Percentiles rank a stretch among this genome's conserved stretches.
Evolutionary conservation across 371 early-diverging fungal species (phyloP).

Genomic region (Cokeromyces recurvatus): DNA sequence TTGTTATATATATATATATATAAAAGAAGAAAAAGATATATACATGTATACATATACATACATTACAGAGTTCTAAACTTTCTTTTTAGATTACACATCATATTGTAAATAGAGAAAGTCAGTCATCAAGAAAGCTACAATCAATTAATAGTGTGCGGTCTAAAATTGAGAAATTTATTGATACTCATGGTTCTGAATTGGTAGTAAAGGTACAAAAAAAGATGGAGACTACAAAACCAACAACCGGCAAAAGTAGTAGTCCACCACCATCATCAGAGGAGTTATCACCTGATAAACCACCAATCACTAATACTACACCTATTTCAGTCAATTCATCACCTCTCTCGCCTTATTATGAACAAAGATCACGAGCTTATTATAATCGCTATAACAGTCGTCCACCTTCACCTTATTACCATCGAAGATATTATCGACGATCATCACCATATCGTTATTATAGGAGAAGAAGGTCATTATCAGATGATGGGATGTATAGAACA

Average conservation of each 20-base stretch:
- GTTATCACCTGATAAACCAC: not conserved
- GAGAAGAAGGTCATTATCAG: constrained; percentile 12
- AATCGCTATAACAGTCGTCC: constrained; percentile 4
- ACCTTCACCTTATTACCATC: constrained; percentile 6
- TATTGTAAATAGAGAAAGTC: constrained; percentile 33
- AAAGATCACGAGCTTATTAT: not conserved
- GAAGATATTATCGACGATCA: not conserved
- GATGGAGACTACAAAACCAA: constrained; percentile 8
- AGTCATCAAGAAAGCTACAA: constrained; percentile 25
- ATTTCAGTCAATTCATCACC: too few species aligned
- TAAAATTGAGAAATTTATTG: constrained; percentile 39
- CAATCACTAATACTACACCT: not conserved
- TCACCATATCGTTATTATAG: constrained; percentile 2
- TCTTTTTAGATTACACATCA: constrained; percentile 44
- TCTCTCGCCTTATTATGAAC: not conserved
- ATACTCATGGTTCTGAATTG: constrained; percentile 19
- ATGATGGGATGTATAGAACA: constrained; percentile 16
- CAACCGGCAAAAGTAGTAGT: not conserved
- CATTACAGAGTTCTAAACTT: too few species aligned
- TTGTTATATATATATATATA: too few species aligned
- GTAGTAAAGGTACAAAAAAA: constrained; percentile 14
- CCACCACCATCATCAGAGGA: not conserved
- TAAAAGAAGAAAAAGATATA: not conserved
- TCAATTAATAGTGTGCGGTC: constrained; percentile 20
- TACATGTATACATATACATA: not conserved